Evolutionary conservation across 2,329 filamentous ascomycete species (phyloP).

Genomic region (Colletotrichum ledebouriae): DNA sequence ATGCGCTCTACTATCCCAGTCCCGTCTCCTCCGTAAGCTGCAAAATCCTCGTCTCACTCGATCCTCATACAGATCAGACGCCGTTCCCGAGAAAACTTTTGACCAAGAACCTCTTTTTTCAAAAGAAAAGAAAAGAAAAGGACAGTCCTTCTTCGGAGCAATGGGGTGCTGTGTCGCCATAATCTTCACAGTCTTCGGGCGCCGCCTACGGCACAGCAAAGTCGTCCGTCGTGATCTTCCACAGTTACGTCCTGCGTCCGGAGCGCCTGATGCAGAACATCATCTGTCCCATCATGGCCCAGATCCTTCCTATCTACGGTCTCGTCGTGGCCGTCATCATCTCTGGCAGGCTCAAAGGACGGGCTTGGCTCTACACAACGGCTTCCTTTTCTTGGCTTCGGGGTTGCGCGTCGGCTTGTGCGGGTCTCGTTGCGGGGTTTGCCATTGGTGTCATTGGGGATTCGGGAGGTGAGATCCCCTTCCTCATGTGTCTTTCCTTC

Average conservation of each 20-base stretch:
- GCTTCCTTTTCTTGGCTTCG: slow-evolving; percentile 59
- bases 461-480: slow-evolving; percentile 54
- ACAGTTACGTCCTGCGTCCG: slow-evolving; percentile 58
- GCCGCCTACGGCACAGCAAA: slow-evolving; percentile 61
- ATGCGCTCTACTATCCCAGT: slow-evolving; percentile 46
- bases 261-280: slow-evolving; percentile 60
- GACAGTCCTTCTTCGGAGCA: slow-evolving; percentile 58
- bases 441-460: slow-evolving; percentile 62
- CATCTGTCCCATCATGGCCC: slow-evolving; percentile 62
- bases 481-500: neutral
- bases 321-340: slow-evolving; percentile 61
- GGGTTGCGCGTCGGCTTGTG: slow-evolving; percentile 59
- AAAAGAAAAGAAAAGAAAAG: too few species aligned
- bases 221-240: slow-evolving; percentile 59
- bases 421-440: slow-evolving; percentile 61
- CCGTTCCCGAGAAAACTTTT: too few species aligned
- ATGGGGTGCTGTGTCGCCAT: slow-evolving; percentile 60
- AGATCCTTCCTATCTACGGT: slow-evolving; percentile 63
- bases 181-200: slow-evolving; percentile 65
- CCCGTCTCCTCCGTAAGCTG: slow-evolving; percentile 59
- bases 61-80: neutral
- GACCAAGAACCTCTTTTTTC: too few species aligned
- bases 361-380: slow-evolving; percentile 58
- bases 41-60: neutral
- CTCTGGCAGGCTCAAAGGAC: slow-evolving; percentile 53